Percentiles rank a stretch among this genome's conserved stretches.
Conservation (phyloP, 345 rosid species). For the Triadica sebifera region DNA sequence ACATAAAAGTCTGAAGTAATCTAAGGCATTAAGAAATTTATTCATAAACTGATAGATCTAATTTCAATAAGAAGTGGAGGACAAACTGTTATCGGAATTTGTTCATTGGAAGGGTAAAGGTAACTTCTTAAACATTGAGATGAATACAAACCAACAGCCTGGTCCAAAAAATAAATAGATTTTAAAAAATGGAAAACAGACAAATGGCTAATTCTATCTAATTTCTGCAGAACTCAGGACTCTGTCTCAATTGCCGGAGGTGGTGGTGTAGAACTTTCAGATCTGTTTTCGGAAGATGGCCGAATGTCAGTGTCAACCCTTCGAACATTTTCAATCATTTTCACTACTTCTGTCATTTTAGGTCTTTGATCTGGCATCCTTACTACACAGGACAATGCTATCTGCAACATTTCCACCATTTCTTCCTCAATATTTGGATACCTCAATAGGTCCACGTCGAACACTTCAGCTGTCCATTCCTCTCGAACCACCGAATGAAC, state of each 20-base stretch:
- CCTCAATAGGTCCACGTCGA: slow-evolving; percentile 84
- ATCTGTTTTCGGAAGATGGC: slow-evolving; percentile 44
- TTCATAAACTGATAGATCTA: not conserved
- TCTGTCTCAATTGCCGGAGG: slow-evolving; percentile 26
- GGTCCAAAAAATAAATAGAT: not conserved
- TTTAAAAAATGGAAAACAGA: not conserved
- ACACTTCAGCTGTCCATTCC: slow-evolving; percentile 98
- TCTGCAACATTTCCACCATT: slow-evolving; percentile 97
- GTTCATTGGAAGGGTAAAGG: slow-evolving; percentile 12
- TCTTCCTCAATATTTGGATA: slow-evolving; percentile 94
- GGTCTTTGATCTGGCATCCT: slow-evolving; percentile 88
- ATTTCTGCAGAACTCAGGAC: slow-evolving; percentile 15
- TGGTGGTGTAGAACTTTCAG: slow-evolving; percentile 54
- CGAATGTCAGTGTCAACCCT: slow-evolving; percentile 39
- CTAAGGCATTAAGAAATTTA: not conserved
- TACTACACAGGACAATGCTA: slow-evolving; percentile 85
- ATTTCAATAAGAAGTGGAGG: not conserved
- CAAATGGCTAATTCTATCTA: not conserved
- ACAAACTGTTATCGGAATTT: slow-evolving; percentile 8
- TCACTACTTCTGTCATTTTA: slow-evolving; percentile 69
- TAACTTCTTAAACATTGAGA: not conserved
- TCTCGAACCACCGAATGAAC: slow-evolving; percentile 96
- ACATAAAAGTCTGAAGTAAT: too few relatives aligned
- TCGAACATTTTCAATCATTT: slow-evolving; percentile 68
- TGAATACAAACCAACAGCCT: slow-evolving; percentile 8